Percentiles rank a stretch among this genome's conserved stretches.
Evolutionary conservation across 257 asterid genomes (phyloP).

Genomic region (Catharanthus roseus): DNA sequence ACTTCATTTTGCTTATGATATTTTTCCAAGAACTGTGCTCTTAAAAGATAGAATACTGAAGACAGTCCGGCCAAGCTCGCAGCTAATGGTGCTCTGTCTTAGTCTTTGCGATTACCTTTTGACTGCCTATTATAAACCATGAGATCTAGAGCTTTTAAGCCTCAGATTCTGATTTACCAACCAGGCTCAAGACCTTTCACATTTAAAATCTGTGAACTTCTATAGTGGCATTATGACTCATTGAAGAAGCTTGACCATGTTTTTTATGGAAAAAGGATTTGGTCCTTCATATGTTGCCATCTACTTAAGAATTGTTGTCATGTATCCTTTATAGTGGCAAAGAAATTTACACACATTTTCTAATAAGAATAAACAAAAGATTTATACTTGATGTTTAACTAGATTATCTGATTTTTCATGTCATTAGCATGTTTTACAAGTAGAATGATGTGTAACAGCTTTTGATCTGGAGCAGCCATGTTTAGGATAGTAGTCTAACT

Average conservation of each 20-base stretch:
- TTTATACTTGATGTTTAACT: not conserved
- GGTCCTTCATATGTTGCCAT: not conserved
- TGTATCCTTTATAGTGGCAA: not conserved
- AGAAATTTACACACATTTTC: not conserved
- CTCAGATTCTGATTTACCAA: not conserved
- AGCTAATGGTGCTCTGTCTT: not conserved
- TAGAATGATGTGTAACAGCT: not conserved
- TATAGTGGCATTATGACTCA: not conserved
- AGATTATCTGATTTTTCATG: not conserved
- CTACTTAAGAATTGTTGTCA: not conserved
- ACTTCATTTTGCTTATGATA: not conserved
- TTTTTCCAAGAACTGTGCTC: not conserved
- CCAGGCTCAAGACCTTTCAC: not conserved
- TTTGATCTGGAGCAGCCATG: not conserved
- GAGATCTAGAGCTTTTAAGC: not conserved
- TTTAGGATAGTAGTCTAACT: not conserved
- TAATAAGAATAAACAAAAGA: not conserved
- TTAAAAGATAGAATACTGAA: not conserved
- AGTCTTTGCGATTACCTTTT: not conserved
- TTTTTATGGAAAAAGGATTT: not conserved
- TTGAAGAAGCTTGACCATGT: not conserved
- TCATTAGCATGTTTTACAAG: not conserved
- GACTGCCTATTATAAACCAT: not conserved
- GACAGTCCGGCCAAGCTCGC: not conserved
- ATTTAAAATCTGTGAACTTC: not conserved